Evolutionary conservation across 139 green algal genomes (phyloP), one percentile per base, ranked within the genome.

Genomic region (Chlamydomonas sp.): DNA sequence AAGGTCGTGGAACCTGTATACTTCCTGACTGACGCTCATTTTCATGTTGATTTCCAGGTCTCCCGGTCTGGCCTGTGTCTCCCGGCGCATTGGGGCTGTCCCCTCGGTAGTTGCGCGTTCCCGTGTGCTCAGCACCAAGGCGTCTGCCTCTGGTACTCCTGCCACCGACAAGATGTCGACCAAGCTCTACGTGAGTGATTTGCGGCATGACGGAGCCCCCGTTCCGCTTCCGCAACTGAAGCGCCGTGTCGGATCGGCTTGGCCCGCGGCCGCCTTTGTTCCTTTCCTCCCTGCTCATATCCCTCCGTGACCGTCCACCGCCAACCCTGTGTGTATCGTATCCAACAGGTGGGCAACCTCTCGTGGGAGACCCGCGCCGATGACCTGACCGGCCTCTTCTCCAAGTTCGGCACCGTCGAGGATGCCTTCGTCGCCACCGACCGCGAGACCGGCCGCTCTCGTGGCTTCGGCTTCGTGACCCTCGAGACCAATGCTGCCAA

Each of bases 401-500:
- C 72, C 57, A 90, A 93, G 81, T 97, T 91, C 78, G 95, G 95
- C 67, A 71, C 84, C 1, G 93, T 96, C 62, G 80, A 92, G 60
- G 92, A 95, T 69, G 87, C 89, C 15, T 94, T 94, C 81, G 85
- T 94, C 17, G 81, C 91, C 49, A 92, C 86, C 49, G 95, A 97
- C 84, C 92, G 95, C 75, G 93, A 97, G 84, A 95, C 92, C 31
- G 94, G 94, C 58, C 87, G 95, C 57, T 94, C 92, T 63, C 85
- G 95, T 49, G 95, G 95, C 60, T 97, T 97, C 80, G 95, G 90
- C 71, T 97, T 97, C 91, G 95, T 97, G 66, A 97, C 94, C 57
- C 93, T 96, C 86, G 79, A 84, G 69, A 77, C 64, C 14, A 79
- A 76, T 5, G 90, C 90, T 57, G 93, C 90, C 59, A 80, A 89